Evolutionary conservation across 1,139 yeast genomes (phyloP).

Genomic region (Pneumocystis carinii): DNA sequence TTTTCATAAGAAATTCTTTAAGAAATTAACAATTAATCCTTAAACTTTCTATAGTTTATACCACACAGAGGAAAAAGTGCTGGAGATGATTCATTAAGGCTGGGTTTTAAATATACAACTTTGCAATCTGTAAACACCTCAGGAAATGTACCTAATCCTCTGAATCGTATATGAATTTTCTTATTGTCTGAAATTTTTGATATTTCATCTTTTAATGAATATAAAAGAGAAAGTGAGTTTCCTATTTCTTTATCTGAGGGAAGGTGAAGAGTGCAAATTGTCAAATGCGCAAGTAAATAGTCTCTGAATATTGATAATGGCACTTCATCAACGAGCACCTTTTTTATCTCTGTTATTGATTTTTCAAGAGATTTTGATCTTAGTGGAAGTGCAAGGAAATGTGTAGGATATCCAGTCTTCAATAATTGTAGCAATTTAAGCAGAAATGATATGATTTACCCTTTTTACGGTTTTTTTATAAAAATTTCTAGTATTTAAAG

Average conservation of each 20-base stretch:
- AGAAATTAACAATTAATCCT: not conserved
- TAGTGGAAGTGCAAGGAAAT: not conserved
- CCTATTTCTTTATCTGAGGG: not conserved
- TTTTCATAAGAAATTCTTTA: not conserved
- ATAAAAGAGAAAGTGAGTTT: not conserved
- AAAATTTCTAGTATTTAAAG: not conserved
- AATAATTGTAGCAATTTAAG: not conserved
- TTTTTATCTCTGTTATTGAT: not conserved
- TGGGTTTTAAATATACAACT: not conserved
- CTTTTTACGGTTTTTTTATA: not conserved
- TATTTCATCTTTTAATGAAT: not conserved
- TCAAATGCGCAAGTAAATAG: not conserved
- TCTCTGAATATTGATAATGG: not conserved
- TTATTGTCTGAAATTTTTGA: not conserved
- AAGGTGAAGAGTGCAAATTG: not conserved
- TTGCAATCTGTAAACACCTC: not conserved
- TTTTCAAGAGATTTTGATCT: not conserved
- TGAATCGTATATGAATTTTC: not conserved
- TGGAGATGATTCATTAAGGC: not conserved
- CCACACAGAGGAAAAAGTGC: not conserved
- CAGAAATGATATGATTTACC: not conserved
- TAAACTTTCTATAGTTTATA: not conserved
- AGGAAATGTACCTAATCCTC: not conserved
- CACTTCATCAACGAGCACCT: not conserved
- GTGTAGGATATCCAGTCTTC: not conserved